Conservation (phyloP, 2,329 filamentous ascomycete species). For the Cercospora zeae-maydis region DNA sequence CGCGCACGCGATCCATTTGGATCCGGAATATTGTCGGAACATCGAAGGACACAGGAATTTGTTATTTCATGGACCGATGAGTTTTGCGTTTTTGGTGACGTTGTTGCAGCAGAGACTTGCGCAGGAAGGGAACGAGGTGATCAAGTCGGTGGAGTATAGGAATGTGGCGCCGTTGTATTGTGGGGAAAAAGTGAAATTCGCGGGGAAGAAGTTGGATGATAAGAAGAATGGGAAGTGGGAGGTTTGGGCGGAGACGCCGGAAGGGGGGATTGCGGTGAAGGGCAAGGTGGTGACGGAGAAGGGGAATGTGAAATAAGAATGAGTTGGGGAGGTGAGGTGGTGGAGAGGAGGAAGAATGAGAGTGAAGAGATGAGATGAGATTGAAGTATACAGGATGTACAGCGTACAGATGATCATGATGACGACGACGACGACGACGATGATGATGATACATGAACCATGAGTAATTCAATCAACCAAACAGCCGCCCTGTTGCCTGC, state of each 20-base stretch:
- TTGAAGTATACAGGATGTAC: neutral
- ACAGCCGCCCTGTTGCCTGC: neutral
- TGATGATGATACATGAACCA: neutral
- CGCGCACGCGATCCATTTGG: conserved; percentile 84
- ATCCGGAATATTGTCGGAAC: conserved; percentile 64
- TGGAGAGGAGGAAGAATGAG: neutral
- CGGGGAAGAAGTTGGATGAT: conserved; percentile 52
- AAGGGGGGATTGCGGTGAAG: conserved; percentile 45
- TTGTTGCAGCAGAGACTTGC: conserved; percentile 57
- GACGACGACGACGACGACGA: too few relatives aligned
- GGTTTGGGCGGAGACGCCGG: conserved; percentile 42
- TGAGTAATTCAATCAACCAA: neutral
- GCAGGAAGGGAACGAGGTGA: conserved; percentile 35
- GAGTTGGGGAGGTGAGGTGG: conserved; percentile 13
- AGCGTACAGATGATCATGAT: neutral
- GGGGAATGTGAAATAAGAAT: conserved; percentile 19
- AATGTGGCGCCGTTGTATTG: conserved; percentile 81
- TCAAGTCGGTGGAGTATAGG: conserved; percentile 67
- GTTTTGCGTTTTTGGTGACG: conserved; percentile 70
- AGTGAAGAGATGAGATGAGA: conserved; percentile 2
- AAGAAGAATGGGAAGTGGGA: conserved; percentile 38
- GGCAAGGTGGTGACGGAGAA: conserved; percentile 38
- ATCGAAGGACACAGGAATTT: conserved; percentile 71
- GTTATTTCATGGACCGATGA: conserved; percentile 84
- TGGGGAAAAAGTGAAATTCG: conserved; percentile 66